Evolutionary conservation across 2,329 filamentous ascomycete species (phyloP), one percentile per base, ranked within the genome.

Genomic region (Colletotrichum karsti): DNA sequence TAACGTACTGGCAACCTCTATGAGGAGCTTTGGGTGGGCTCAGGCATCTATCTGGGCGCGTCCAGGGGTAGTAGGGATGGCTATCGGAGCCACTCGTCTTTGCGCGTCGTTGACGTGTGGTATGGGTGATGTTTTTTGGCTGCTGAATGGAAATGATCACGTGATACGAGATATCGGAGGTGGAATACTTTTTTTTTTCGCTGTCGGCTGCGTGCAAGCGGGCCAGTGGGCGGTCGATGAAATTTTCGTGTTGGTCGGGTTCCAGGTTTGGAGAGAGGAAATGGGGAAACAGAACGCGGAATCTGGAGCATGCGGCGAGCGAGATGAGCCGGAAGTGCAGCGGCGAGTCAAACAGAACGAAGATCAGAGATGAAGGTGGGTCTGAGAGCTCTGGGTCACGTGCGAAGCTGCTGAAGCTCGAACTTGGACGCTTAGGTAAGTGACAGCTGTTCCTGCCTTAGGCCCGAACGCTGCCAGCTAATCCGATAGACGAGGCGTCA

Each of bases 1-100:
- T n/a, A n/a, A n/a, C 68, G 68, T 70, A 70, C 68, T 70, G 68
- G 59, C 68, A 69, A 59, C 68, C 68, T 59, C 55, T 70, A 65
- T n/a, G 64, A 70, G 51, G 65, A 69, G 50, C 65, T 61, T 30
- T 35, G 55, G 55, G 60, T 65, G 54, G 59, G 55, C 54, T 55
- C 55, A 64, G 56, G 65, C 65, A 70, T 70, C 68, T 70, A 70
- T 56, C 46, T 65, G 59, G 39, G 39, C 60, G 59, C 59, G 59
- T 69, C 56, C 60, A 59, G 54, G 53, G 54, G 59, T 58, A 26
- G 28, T 44, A 55, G 51, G 42, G 53, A 44, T 62, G 63, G 66
- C 66, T 35, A 62, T 62, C 26, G 42, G 46, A 28, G 66, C 61
- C 66, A 62, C 55, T 56, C 44, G 62, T 64, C 53, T 63, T 56